Evolutionary conservation across 1,139 yeast species (phyloP), one percentile per base, ranked within the genome.

Genomic region (Suhomyces anneliseae): DNA sequence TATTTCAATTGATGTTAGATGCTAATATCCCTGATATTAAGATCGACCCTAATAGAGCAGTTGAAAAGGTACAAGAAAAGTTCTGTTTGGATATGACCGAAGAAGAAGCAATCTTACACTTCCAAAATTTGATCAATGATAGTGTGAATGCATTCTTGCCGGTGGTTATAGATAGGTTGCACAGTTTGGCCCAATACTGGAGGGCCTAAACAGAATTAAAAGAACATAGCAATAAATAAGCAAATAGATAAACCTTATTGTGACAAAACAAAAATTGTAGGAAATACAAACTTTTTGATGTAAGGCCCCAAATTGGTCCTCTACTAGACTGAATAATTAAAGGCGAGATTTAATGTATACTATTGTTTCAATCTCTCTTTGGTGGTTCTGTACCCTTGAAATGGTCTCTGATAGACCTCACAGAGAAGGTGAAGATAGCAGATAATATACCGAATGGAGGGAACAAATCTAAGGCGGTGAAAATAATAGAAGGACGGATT

Each of bases 151-250:
- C 99, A 0, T 81, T 93, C 48, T 68, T 92, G 53, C 99, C 99
- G 0, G 92, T 92, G 61, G 96, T 95, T 10, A 93, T 95, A 50
- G 99, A 95, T 62, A 80, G 97, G 54, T 71, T 95, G 46, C 99
- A 95, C 65, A 90, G 92, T 69, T 77, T 95, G 64, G 97, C 99
- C 0, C 99, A 95, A 63, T 95, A 95, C 62, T 93, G 99, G 99
- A 70, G 98, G 52, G 92, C 97, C 0, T 92, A 36, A n/a, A 34
- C n/a, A 34, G 5, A 34, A n/a, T 34, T n/a, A 6, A 11, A 62
- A 64, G 11, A 10, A 35, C 24, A 14, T 19, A 19, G 4, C 24
- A 19, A 19, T 4, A 19, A 19, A 19, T 19, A 19, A 19, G 24
- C 24, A 19, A 19, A 19, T 19, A 19, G 24, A 19, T 6, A 2